Conservation (phyloP, 371 early-diverging fungal species). For the Rhizopus delemar region DNA sequence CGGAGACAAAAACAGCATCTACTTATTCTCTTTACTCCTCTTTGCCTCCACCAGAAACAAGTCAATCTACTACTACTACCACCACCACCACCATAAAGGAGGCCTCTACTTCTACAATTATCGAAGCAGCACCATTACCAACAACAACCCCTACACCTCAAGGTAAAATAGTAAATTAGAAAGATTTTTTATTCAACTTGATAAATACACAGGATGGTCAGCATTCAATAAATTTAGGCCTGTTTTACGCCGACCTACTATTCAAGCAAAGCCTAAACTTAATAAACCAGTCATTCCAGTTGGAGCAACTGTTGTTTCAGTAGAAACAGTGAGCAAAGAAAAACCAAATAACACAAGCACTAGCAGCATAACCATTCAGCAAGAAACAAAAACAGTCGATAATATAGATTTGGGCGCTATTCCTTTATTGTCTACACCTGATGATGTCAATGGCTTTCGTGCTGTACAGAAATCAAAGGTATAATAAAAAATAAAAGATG, state of each 20-base stretch:
- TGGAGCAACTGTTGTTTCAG: constrained; percentile 45
- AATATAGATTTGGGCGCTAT: constrained; percentile 28
- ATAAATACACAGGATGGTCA: constrained; percentile 42
- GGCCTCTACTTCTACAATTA: not conserved
- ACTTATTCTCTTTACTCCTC: constrained; percentile 25
- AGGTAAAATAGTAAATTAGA: not conserved
- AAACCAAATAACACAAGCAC: constrained; percentile 7
- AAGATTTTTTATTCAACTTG: not conserved
- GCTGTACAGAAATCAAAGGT: constrained; percentile 19
- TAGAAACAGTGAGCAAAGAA: constrained; percentile 35
- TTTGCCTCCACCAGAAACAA: constrained; percentile 26
- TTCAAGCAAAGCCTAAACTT: constrained; percentile 50
- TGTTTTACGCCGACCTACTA: constrained; percentile 47
- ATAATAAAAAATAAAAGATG: not conserved
- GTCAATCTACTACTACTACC: not conserved
- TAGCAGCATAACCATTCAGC: not conserved
- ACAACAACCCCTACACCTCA: constrained; percentile 11
- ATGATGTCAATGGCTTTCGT: constrained; percentile 47
- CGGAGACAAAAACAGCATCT: not conserved
- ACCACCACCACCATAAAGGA: constrained; percentile 9
- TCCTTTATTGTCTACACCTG: constrained; percentile 24
- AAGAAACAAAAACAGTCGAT: constrained; percentile 6
- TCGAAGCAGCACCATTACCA: constrained; percentile 6
- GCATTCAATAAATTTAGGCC: constrained; percentile 47
- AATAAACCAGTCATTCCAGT: constrained; percentile 47